phyloP scores from a whole-genome alignment of 306 rosid genomes.

The Malus fusca region DNA sequence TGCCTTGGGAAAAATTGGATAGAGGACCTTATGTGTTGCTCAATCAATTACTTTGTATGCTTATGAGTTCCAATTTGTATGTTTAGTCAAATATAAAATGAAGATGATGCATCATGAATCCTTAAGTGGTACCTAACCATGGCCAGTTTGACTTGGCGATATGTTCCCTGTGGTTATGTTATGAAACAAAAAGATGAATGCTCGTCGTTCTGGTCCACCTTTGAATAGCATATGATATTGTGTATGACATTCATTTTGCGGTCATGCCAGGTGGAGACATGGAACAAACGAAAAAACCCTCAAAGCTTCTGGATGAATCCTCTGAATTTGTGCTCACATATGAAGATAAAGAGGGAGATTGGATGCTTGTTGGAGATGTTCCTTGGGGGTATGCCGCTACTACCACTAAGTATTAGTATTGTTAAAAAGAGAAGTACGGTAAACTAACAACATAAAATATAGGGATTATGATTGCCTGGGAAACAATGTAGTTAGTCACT shows the following conservation, averaged over 20 bases:
- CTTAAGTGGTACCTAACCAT: background rate
- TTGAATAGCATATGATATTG: too few species aligned
- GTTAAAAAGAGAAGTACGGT: background rate
- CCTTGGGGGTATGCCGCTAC: constrained; percentile 52
- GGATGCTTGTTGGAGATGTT: constrained; percentile 81
- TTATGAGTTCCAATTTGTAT: background rate
- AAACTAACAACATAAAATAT: background rate
- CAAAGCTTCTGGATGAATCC: constrained; percentile 55
- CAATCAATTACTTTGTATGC: background rate
- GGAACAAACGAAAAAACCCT: constrained; percentile 28
- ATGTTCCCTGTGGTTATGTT: background rate
- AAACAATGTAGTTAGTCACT: background rate
- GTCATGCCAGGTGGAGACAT: constrained; percentile 24
- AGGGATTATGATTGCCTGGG: background rate
- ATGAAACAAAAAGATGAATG: background rate
- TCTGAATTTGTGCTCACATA: constrained; percentile 72
- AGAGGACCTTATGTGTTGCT: background rate
- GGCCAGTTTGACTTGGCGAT: background rate
- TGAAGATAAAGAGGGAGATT: constrained; percentile 66
- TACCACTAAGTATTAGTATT: background rate
- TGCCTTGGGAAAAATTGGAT: background rate
- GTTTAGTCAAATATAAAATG: background rate
- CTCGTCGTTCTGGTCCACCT: background rate
- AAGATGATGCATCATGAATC: too few species aligned
- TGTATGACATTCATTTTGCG: background rate